phyloP scores from a whole-genome alignment of 2,329 filamentous ascomycete species.

The Amauroascus niger region DNA sequence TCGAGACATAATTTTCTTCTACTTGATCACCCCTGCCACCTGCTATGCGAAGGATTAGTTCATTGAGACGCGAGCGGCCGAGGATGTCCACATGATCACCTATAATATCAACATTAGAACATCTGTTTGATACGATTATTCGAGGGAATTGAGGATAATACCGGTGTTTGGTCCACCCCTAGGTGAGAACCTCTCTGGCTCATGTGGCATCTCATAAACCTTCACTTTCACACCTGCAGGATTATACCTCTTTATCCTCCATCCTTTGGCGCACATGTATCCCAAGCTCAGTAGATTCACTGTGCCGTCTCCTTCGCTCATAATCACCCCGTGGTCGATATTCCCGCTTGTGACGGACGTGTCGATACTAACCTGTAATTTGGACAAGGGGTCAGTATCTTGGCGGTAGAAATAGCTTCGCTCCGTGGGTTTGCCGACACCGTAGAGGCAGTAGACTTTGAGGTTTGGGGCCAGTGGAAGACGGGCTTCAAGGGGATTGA shows the following conservation, averaged over 20 bases:
- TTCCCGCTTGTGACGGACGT: slow-evolving; percentile 40
- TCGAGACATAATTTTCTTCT: slow-evolving; percentile 64
- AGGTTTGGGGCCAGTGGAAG: slow-evolving; percentile 77
- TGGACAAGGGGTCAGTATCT: slow-evolving; percentile 55
- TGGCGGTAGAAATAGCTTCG: slow-evolving; percentile 82
- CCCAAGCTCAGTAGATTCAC: slow-evolving; percentile 85
- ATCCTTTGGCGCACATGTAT: slow-evolving; percentile 95
- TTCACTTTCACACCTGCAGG: slow-evolving; percentile 71
- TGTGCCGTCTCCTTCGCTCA: slow-evolving; percentile 93
- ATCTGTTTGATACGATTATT: background rate
- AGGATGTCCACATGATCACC: slow-evolving; percentile 97
- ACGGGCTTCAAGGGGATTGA: slow-evolving; percentile 88
- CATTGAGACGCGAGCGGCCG: slow-evolving; percentile 78
- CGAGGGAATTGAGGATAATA: slow-evolving; percentile 22
- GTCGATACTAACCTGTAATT: slow-evolving; percentile 45
- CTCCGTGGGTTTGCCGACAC: slow-evolving; percentile 84
- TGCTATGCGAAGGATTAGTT: slow-evolving; percentile 76
- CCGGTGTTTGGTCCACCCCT: slow-evolving; percentile 58
- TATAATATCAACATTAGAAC: slow-evolving; percentile 27
- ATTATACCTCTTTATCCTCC: slow-evolving; percentile 89
- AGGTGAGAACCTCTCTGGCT: slow-evolving; percentile 84
- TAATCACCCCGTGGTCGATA: slow-evolving; percentile 77
- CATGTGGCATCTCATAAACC: slow-evolving; percentile 91
- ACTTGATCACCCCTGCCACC: slow-evolving; percentile 76
- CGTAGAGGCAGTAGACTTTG: slow-evolving; percentile 97